Evolutionary conservation across 2,329 filamentous ascomycete species (phyloP).

Genomic region (Apiospora hydei): DNA sequence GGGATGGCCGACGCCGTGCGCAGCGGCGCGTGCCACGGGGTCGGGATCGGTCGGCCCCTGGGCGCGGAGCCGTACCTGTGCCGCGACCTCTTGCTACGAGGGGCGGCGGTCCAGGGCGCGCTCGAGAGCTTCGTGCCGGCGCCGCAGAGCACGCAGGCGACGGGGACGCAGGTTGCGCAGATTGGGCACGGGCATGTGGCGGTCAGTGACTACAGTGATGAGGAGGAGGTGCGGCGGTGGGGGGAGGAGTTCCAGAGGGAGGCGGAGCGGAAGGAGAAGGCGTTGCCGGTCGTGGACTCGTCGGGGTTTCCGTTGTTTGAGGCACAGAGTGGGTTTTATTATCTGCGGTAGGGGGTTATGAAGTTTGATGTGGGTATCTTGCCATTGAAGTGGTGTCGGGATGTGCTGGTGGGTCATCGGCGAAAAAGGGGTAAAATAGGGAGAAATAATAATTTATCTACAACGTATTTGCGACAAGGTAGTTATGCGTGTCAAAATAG

Average conservation of each 20-base stretch:
- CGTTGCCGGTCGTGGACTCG: constrained; percentile 7
- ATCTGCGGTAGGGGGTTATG: background rate
- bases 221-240: background rate
- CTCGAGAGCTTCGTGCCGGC: constrained; percentile 12
- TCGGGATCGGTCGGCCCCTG: constrained; percentile 39
- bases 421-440: background rate
- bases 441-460: background rate
- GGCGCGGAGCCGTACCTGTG: constrained; percentile 18
- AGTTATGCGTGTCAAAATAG: no score
- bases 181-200: background rate
- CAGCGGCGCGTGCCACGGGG: constrained; percentile 53
- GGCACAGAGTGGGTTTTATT: background rate
- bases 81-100: constrained; percentile 15
- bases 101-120: background rate
- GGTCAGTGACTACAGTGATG: constrained; percentile 5
- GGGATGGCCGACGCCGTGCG: constrained; percentile 50
- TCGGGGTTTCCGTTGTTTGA: constrained; percentile 7
- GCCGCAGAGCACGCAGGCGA: constrained; percentile 21
- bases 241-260: background rate
- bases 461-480: background rate
- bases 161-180: constrained; percentile 19
- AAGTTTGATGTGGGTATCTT: background rate
- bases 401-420: background rate
- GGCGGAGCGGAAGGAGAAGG: constrained; percentile 10
- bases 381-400: background rate